Evolutionary conservation across 257 asterid genomes (phyloP).

Genomic region (Ilex asprella): DNA sequence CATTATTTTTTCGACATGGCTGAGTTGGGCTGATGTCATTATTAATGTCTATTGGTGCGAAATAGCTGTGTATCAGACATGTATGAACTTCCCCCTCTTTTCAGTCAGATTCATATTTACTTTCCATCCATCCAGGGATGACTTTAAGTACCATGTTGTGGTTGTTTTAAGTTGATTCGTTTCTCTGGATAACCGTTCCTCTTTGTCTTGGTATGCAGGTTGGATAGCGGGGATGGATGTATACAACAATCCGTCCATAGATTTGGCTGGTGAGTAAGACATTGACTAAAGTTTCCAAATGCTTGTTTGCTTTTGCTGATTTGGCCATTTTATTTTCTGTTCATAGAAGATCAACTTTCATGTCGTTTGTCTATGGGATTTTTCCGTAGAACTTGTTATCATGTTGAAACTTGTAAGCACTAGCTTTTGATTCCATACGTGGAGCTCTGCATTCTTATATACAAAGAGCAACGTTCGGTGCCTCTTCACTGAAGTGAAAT

Average conservation of each 20-base stretch:
- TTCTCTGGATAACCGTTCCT: slow-evolving; percentile 11
- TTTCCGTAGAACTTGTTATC: too few species aligned
- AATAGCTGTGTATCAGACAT: too few species aligned
- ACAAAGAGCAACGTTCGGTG: too few species aligned
- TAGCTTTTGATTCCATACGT: too few species aligned
- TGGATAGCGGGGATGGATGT: slow-evolving; percentile 79
- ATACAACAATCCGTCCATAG: slow-evolving; percentile 61
- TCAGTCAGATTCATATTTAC: too few species aligned
- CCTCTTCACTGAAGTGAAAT: too few species aligned
- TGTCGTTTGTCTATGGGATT: not conserved
- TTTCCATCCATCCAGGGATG: slow-evolving; percentile 6
- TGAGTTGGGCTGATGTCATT: too few species aligned
- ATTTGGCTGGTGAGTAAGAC: slow-evolving; percentile 60
- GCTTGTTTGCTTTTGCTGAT: slow-evolving; percentile 7
- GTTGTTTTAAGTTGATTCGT: not conserved
- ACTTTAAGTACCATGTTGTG: slow-evolving; percentile 3
- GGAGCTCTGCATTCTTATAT: too few species aligned
- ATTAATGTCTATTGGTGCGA: too few species aligned
- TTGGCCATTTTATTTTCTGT: not conserved
- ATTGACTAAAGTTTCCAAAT: slow-evolving; percentile 11
- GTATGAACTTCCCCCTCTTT: too few species aligned
- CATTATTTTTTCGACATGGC: too few species aligned
- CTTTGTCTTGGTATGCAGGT: slow-evolving; percentile 38
- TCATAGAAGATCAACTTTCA: not conserved
- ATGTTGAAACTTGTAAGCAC: too few species aligned